These are phyloP conservation scores for Epichloe uncinata DNA, from an alignment of 2,329 filamentous ascomycete genomes.

Conservation along the genomic window DNA sequence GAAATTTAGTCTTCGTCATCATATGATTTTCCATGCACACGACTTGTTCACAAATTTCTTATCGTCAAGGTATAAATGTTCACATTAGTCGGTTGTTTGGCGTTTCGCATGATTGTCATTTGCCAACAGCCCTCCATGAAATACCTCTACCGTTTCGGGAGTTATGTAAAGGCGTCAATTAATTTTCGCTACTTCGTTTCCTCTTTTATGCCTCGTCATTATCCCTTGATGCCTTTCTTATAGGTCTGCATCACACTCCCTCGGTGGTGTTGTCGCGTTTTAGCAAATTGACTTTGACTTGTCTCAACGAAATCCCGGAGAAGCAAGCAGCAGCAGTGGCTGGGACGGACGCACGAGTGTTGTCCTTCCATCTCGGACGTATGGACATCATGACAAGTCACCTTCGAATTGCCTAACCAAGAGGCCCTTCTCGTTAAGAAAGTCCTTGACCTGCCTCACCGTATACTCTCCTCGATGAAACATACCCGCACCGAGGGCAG, in stretches of 20 bases:
- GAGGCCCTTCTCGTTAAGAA: conserved; percentile 56
- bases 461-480: conserved; percentile 95
- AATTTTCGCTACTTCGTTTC: background rate
- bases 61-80: background rate
- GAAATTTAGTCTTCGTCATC: conserved; percentile 45
- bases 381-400: conserved; percentile 20
- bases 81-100: background rate
- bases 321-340: background rate
- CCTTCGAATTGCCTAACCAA: conserved; percentile 69
- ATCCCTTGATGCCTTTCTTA: background rate
- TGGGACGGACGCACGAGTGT: background rate
- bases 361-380: background rate
- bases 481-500: conserved; percentile 90
- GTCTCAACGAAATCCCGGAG: background rate
- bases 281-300: background rate
- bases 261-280: background rate
- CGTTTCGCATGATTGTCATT: background rate
- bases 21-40: background rate
- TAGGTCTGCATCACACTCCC: background rate
- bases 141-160: background rate
- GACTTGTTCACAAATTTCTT: background rate
- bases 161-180: background rate
- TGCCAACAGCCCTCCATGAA: background rate
- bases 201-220: background rate
- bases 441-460: conserved; percentile 84